Conservation (phyloP, 164 flowering plant genomes). For the Sextonia rubra region DNA sequence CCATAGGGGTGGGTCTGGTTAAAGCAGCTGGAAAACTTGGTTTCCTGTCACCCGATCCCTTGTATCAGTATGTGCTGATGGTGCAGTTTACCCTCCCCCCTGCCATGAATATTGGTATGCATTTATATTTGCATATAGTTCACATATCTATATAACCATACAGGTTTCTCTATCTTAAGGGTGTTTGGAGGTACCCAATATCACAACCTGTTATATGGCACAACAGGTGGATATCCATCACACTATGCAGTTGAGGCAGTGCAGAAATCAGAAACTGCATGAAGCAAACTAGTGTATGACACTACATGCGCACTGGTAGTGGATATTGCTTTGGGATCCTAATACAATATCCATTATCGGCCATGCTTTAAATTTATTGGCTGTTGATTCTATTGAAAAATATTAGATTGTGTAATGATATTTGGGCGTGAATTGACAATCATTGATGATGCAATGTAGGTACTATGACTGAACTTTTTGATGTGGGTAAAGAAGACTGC, state of each 20-base stretch:
- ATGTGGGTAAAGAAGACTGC: slow-evolving; percentile 85
- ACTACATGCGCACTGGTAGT: no score
- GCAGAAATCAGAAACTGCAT: not conserved
- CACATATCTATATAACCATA: not conserved
- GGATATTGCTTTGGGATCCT: no score
- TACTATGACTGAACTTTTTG: slow-evolving; percentile 78
- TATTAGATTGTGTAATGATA: not conserved
- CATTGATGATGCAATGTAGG: slow-evolving; percentile 37
- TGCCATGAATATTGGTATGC: slow-evolving; percentile 79
- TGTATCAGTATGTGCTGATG: slow-evolving; percentile 70
- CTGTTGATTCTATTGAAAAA: not conserved
- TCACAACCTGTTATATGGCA: not conserved
- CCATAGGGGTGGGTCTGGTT: slow-evolving; percentile 56
- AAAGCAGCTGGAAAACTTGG: slow-evolving; percentile 51
- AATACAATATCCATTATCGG: not conserved
- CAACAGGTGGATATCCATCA: no score
- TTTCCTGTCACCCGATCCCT: slow-evolving; percentile 58
- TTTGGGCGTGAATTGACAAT: not conserved
- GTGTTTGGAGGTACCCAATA: not conserved
- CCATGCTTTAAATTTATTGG: not conserved
- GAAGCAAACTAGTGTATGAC: no score
- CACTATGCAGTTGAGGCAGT: no score
- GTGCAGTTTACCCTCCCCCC: slow-evolving; percentile 81
- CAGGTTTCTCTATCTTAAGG: not conserved
- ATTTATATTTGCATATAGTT: not conserved